These are phyloP conservation scores for Posidonia oceanica DNA, from an alignment of 116 monocot species.

Conservation along the genomic window DNA sequence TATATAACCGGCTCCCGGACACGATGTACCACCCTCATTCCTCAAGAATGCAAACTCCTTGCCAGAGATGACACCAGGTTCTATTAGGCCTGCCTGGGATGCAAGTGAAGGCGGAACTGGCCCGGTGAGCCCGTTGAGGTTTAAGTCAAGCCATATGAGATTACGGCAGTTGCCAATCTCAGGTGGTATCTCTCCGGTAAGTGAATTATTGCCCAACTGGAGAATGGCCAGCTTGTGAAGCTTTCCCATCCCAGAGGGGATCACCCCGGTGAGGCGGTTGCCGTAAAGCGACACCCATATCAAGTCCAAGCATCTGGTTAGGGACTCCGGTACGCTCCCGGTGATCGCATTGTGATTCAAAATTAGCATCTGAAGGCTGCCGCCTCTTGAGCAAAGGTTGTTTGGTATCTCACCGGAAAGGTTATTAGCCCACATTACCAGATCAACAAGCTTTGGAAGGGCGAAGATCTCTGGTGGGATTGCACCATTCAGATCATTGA, in stretches of 20 bases:
- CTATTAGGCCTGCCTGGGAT: conserved; percentile 18
- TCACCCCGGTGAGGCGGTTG: conserved; percentile 20
- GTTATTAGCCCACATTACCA: conserved; percentile 10
- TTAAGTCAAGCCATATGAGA: conserved; percentile 47
- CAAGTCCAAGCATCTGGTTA: conserved; percentile 20
- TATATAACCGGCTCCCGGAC: conserved; percentile 25
- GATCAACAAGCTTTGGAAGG: conserved; percentile 3
- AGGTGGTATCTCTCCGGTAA: conserved; percentile 22
- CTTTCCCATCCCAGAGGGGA: conserved; percentile 14
- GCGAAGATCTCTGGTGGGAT: conserved; percentile 7
- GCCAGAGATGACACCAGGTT: conserved; percentile 22
- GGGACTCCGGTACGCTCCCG: conserved; percentile 21
- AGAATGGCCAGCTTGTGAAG: conserved; percentile 34
- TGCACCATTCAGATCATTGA: conserved; percentile 7
- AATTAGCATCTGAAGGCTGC: conserved; percentile 32
- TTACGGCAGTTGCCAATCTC: conserved; percentile 33
- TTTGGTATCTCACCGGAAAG: conserved; percentile 37
- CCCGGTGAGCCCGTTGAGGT: conserved; percentile 26
- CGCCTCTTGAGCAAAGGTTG: conserved; percentile 28
- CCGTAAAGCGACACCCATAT: conserved; percentile 15
- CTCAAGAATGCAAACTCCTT: conserved; percentile 27
- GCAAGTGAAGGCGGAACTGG: conserved; percentile 20
- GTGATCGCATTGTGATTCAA: conserved; percentile 28
- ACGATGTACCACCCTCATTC: conserved; percentile 40
- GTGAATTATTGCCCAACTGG: conserved; percentile 30